Evolutionary conservation across 2,329 filamentous ascomycete species (phyloP).

Genomic region (Colletotrichum eremochloae): DNA sequence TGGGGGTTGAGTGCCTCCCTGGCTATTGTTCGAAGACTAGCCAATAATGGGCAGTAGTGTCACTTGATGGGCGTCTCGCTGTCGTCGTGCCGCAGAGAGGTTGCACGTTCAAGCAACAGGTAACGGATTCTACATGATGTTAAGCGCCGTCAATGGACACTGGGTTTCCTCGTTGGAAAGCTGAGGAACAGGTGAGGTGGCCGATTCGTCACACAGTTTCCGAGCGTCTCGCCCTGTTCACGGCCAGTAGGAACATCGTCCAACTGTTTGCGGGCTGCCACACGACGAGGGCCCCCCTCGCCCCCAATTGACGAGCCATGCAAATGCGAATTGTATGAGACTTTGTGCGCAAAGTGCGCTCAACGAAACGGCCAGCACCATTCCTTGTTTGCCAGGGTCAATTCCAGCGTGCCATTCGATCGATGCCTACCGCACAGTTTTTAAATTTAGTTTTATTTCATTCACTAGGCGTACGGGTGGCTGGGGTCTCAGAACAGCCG

Average conservation of each 20-base stretch:
- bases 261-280: constrained; percentile 16
- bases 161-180: neutral
- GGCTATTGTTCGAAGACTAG: neutral
- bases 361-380: constrained; percentile 3
- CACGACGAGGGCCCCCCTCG: constrained; percentile 1
- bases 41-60: constrained; percentile 1
- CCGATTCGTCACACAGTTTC: constrained; percentile 1
- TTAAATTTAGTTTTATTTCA: neutral
- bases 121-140: neutral
- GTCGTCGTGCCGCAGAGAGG: neutral
- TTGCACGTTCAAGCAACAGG: neutral
- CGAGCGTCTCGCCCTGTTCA: constrained; percentile 31
- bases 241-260: constrained; percentile 7
- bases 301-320: constrained; percentile 20
- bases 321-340: constrained; percentile 7
- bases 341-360: constrained; percentile 11
- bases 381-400: constrained; percentile 11
- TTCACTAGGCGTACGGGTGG: neutral
- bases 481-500: neutral
- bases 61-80: constrained; percentile 27
- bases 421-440: constrained; percentile 20
- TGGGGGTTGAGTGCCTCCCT: neutral
- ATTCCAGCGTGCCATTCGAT: constrained; percentile 18
- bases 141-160: constrained; percentile 28
- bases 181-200: neutral